These are phyloP conservation scores for Botryotinia globosa DNA, from an alignment of 2,329 filamentous ascomycete genomes.

Conservation along the genomic window DNA sequence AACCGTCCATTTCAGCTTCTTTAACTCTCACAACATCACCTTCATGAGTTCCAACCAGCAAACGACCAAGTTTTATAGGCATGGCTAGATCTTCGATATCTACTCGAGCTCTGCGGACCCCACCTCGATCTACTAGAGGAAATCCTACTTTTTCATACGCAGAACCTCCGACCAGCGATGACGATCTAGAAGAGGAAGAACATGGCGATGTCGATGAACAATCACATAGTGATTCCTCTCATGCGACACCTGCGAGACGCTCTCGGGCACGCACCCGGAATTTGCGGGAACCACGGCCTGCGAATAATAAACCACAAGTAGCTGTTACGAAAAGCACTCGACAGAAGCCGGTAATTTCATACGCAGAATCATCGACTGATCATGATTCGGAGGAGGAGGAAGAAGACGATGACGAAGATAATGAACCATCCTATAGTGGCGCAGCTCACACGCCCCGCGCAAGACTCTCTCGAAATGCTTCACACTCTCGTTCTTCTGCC, in stretches of 20 bases:
- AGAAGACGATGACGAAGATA: conserved; percentile 16
- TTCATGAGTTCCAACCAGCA: conserved; percentile 7
- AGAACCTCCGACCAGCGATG: conserved; percentile 19
- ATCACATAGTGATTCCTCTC: background rate
- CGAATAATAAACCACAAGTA: conserved; percentile 18
- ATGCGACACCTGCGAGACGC: background rate
- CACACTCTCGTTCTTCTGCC: conserved; percentile 8
- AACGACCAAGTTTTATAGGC: background rate
- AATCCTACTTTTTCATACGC: conserved; percentile 20
- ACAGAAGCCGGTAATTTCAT: conserved; percentile 31
- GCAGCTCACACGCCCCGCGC: background rate
- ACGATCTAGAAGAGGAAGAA: conserved; percentile 12
- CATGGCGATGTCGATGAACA: background rate
- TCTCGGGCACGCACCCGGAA: conserved; percentile 10
- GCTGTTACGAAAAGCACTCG: conserved; percentile 27
- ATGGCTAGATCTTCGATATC: conserved; percentile 16
- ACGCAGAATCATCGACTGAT: conserved; percentile 31
- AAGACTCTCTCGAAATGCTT: background rate
- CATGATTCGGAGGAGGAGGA: conserved; percentile 14
- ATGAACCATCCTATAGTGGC: background rate
- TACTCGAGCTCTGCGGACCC: background rate
- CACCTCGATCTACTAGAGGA: conserved; percentile 9
- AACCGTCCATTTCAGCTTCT: background rate
- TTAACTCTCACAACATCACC: background rate
- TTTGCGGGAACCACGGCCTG: conserved; percentile 14